Evolutionary conservation across 306 rosid species (phyloP).

Genomic region (Neltuma alba): DNA sequence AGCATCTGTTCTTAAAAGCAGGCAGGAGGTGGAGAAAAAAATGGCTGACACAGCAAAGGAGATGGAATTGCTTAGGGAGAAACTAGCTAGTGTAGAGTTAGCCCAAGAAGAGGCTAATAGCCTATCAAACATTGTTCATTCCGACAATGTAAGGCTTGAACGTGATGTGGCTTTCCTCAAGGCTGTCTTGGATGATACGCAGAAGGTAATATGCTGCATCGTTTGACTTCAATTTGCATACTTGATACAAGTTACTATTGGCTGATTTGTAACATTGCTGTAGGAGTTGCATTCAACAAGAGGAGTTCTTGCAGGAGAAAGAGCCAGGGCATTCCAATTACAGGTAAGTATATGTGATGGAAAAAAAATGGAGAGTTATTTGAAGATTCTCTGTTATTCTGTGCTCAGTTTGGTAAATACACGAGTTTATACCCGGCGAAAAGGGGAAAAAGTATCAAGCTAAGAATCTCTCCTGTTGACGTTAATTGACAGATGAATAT

Average conservation of each 20-base stretch:
- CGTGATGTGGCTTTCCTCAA: conserved; percentile 99
- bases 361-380: not conserved
- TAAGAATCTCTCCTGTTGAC: not conserved
- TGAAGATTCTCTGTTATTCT: not conserved
- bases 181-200: conserved; percentile 95
- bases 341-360: conserved; percentile 49
- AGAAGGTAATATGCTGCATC: conserved; percentile 61
- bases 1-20: conserved; percentile 66
- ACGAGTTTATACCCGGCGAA: not conserved
- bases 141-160: conserved; percentile 93
- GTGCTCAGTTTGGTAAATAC: not conserved
- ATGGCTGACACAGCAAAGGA: conserved; percentile 60
- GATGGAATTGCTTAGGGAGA: conserved; percentile 79
- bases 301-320: conserved; percentile 91
- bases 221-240: conserved; percentile 14
- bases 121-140: conserved; percentile 84
- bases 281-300: conserved; percentile 96
- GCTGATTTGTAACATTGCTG: conserved; percentile 8
- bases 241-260: conserved; percentile 17
- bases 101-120: conserved; percentile 87
- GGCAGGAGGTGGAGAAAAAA: conserved; percentile 77
- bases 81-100: conserved; percentile 69
- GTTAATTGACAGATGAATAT: not conserved
- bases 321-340: conserved; percentile 90
- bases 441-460: not conserved